A percentile compares a stretch with the other conserved stretches of the same genome.
These are phyloP conservation scores for Knufia fluminis DNA, from an alignment of 2,329 filamentous ascomycete species.

Conservation along the genomic window DNA sequence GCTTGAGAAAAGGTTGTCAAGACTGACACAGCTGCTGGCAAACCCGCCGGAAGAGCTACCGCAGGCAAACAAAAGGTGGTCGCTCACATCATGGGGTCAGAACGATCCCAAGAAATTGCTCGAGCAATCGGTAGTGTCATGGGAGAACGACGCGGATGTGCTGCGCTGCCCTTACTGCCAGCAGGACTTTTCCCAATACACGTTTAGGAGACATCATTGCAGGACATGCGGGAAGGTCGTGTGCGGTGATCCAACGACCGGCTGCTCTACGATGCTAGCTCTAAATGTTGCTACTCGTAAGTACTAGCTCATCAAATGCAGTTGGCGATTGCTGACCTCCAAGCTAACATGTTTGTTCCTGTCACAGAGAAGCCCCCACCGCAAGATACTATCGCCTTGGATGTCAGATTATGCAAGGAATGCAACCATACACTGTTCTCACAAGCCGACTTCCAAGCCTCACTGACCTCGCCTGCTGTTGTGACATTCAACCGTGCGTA, in stretches of 20 bases:
- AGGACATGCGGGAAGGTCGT: conserved; percentile 87
- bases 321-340: conserved; percentile 17
- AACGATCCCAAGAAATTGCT: conserved; percentile 69
- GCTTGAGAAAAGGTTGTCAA: conserved; percentile 83
- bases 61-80: conserved; percentile 40
- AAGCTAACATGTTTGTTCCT: conserved; percentile 16
- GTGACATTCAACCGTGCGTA: conserved; percentile 51
- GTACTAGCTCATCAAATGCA: conserved; percentile 24
- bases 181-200: conserved; percentile 89
- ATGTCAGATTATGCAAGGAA: conserved; percentile 85
- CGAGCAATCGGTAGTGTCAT: conserved; percentile 86
- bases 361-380: conserved; percentile 21
- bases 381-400: conserved; percentile 53
- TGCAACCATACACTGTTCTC: conserved; percentile 66
- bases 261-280: conserved; percentile 74
- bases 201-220: conserved; percentile 89
- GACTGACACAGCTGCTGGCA: conserved; percentile 74
- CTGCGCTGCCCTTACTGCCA: conserved; percentile 83
- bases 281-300: conserved; percentile 62
- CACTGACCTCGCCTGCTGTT: conserved; percentile 60
- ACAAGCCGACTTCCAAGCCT: conserved; percentile 67
- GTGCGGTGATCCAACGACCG: conserved; percentile 76
- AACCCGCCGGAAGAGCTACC: conserved; percentile 56
- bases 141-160: conserved; percentile 84
- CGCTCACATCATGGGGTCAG: conserved; percentile 50